A percentile compares a stretch with the other conserved stretches of the same genome.
phyloP scores from a whole-genome alignment of 495 filamentous ascomycete species.

The Penicillium salamii region DNA sequence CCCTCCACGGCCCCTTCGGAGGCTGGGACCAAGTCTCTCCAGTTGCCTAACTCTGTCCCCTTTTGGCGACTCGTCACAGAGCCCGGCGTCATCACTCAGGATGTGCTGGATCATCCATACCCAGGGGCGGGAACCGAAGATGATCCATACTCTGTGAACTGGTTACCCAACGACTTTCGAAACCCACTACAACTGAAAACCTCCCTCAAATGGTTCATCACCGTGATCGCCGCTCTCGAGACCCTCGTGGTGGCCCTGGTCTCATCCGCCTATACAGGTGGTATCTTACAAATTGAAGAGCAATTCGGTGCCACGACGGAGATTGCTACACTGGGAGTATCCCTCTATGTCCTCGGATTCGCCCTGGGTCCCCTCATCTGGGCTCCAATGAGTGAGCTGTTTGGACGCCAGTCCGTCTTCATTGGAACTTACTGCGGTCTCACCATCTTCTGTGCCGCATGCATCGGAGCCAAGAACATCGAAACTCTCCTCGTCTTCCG shows the following conservation, averaged over 20 bases:
- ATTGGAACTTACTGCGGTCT: constrained; percentile 58
- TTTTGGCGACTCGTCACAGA: constrained; percentile 39
- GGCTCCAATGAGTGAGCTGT: constrained; percentile 62
- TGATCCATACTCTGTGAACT: constrained; percentile 68
- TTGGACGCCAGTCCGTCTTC: constrained; percentile 65
- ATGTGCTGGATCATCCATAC: constrained; percentile 55
- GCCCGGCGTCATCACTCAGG: constrained; percentile 46
- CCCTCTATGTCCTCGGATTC: constrained; percentile 70
- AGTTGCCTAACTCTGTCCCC: constrained; percentile 18
- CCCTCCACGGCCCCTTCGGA: constrained; percentile 3
- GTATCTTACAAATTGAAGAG: constrained; percentile 52
- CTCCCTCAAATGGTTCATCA: constrained; percentile 63
- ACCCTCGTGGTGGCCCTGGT: constrained; percentile 69
- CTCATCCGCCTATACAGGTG: constrained; percentile 69
- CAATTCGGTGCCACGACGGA: constrained; percentile 53
- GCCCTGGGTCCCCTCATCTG: constrained; percentile 55
- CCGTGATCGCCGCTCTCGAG: constrained; percentile 58
- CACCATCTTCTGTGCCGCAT: constrained; percentile 62
- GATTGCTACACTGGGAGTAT: constrained; percentile 60
- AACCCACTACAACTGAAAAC: constrained; percentile 60
- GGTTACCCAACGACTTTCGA: constrained; percentile 61
- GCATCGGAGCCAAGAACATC: constrained; percentile 57
- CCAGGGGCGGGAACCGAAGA: constrained; percentile 62
- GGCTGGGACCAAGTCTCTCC: constrained; percentile 6
- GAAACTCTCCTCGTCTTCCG: constrained; percentile 61